These are phyloP conservation scores for Metschnikowia arizonensis DNA, from an alignment of 805 yeast genomes.

Conservation along the genomic window DNA sequence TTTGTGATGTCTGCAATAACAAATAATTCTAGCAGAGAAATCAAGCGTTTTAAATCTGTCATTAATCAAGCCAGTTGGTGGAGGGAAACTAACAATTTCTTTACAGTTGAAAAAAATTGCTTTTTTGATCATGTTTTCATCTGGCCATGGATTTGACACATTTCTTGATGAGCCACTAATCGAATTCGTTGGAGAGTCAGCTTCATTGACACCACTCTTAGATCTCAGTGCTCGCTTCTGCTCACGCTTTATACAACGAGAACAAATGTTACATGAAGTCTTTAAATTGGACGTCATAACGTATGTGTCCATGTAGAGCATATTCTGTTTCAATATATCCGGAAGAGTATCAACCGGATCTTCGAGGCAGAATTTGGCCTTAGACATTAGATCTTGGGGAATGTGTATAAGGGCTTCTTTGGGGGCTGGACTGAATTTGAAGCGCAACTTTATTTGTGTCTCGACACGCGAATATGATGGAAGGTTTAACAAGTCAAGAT, in stretches of 20 bases:
- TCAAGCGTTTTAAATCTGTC: constrained; percentile 40
- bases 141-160: constrained; percentile 69
- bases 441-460: constrained; percentile 81
- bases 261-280: constrained; percentile 68
- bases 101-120: constrained; percentile 90
- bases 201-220: constrained; percentile 51
- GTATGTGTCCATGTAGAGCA: constrained; percentile 70
- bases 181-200: constrained; percentile 13
- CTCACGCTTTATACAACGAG: constrained; percentile 87
- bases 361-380: constrained; percentile 72
- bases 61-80: constrained; percentile 44
- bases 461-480: constrained; percentile 89
- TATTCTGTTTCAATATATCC: constrained; percentile 42
- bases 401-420: constrained; percentile 67
- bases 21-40: constrained; percentile 72
- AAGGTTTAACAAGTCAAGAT: constrained; percentile 52
- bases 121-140: constrained; percentile 66
- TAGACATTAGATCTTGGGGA: constrained; percentile 84
- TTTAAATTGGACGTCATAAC: constrained; percentile 58
- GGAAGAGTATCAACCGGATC: constrained; percentile 45
- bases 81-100: constrained; percentile 73
- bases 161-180: constrained; percentile 34
- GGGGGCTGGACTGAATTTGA: constrained; percentile 73
- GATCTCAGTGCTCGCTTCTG: constrained; percentile 91
- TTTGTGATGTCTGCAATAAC: constrained; percentile 94